Conservation (phyloP, 805 yeast species). For the Sugiyamaella qingdaonensis region DNA sequence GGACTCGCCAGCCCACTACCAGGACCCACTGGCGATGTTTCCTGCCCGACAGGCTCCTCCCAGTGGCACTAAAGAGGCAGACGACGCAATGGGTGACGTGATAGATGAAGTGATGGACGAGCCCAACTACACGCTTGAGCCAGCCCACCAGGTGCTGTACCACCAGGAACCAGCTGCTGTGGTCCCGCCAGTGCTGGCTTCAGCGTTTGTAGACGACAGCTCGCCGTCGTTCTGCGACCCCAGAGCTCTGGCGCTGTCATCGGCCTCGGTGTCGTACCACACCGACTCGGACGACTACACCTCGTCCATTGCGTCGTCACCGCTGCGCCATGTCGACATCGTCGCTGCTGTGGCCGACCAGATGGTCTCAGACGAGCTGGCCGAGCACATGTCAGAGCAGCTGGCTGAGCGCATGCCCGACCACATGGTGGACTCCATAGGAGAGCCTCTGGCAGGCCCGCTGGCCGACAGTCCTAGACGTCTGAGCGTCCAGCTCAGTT, state of each 20-base stretch:
- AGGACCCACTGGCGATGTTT: conserved; percentile 6
- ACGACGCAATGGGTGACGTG: not conserved
- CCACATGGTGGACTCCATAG: too few relatives aligned
- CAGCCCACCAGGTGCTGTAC: not conserved
- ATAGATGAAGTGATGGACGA: not conserved
- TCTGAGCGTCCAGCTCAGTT: too few relatives aligned
- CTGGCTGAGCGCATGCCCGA: too few relatives aligned
- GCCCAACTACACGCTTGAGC: not conserved
- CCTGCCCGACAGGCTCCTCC: not conserved
- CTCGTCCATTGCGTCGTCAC: not conserved
- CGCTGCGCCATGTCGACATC: not conserved
- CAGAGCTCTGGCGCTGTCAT: conserved; percentile 16
- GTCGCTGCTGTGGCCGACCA: too few relatives aligned
- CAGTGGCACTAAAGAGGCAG: not conserved
- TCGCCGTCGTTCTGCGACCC: conserved; percentile 22
- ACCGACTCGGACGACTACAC: not conserved
- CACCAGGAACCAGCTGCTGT: too few relatives aligned
- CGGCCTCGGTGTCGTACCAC: not conserved
- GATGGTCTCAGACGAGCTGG: too few relatives aligned
- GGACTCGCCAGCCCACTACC: conserved; percentile 8
- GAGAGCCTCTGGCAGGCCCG: too few relatives aligned
- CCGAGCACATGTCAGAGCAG: too few relatives aligned
- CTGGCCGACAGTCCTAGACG: too few relatives aligned
- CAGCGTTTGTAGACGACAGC: too few relatives aligned
- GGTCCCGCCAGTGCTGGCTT: too few relatives aligned